phyloP scores from a whole-genome alignment of 495 filamentous ascomycete species.

The Podospora pseudopauciseta region DNA sequence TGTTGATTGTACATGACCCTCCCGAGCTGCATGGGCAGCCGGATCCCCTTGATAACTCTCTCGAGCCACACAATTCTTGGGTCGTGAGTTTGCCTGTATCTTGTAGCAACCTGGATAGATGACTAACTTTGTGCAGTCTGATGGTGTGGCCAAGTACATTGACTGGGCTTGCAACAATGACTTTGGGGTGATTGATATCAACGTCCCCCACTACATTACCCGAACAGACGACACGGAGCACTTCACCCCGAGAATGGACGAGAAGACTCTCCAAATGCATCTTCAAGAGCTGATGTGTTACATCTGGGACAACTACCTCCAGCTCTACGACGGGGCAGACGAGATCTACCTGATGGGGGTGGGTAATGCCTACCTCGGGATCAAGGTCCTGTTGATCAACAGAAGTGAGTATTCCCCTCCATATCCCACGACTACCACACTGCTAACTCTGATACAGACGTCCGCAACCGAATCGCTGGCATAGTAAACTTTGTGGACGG shows the following conservation, averaged over 20 bases:
- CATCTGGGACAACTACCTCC: slow-evolving; percentile 96
- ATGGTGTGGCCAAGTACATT: slow-evolving; percentile 72
- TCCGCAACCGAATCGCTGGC: slow-evolving; percentile 43
- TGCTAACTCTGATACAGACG: slow-evolving; percentile 32
- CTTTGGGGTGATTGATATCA: slow-evolving; percentile 84
- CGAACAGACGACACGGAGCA: slow-evolving; percentile 42
- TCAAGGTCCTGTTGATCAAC: slow-evolving; percentile 65
- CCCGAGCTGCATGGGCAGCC: slow-evolving; percentile 68
- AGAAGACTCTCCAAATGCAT: slow-evolving; percentile 45
- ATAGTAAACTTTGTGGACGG: slow-evolving; percentile 59
- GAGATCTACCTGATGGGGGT: slow-evolving; percentile 81
- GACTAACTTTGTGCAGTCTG: slow-evolving; percentile 51
- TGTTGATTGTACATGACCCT: slow-evolving; percentile 82
- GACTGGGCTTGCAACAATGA: slow-evolving; percentile 70
- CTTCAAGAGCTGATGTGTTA: slow-evolving; percentile 77
- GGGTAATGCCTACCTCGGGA: slow-evolving; percentile 68
- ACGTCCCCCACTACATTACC: slow-evolving; percentile 72
- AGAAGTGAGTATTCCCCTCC: slow-evolving; percentile 47
- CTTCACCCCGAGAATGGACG: slow-evolving; percentile 32
- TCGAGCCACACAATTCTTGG: slow-evolving; percentile 80
- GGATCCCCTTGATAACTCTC: slow-evolving; percentile 61
- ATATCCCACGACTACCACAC: no score
- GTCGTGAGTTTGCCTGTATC: slow-evolving; percentile 57
- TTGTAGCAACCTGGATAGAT: not conserved
- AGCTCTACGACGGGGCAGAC: slow-evolving; percentile 61